Evolutionary conservation across 176 grass and related monocot genomes (phyloP).

Genomic region (Raddia distichophylla): DNA sequence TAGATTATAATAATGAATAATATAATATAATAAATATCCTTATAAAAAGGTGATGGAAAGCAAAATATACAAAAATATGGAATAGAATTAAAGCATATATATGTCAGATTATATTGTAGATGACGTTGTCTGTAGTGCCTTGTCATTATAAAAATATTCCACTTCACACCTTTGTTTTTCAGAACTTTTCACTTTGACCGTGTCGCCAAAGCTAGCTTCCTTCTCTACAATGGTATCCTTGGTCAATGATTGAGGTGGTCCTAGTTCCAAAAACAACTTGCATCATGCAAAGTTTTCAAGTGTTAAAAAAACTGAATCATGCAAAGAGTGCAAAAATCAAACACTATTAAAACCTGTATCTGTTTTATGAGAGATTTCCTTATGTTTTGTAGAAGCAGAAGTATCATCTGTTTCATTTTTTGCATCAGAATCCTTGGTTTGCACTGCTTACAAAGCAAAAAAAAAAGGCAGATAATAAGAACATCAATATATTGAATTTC

Average conservation of each 20-base stretch:
- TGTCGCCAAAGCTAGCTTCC: conserved; percentile 23
- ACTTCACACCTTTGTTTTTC: conserved; percentile 87
- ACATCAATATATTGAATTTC: conserved; percentile 7
- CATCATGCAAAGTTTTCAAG: conserved; percentile 23
- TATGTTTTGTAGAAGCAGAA: conserved; percentile 27
- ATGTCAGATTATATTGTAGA: conserved; percentile 17
- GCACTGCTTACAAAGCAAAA: conserved; percentile 31
- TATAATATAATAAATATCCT: conserved; percentile 26
- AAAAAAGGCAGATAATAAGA: conserved; percentile 34
- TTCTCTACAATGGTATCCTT: conserved; percentile 36
- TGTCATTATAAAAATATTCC: conserved; percentile 27
- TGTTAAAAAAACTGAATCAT: conserved; percentile 8
- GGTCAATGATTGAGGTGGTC: conserved; percentile 1
- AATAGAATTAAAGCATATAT: not conserved
- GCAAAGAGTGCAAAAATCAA: conserved; percentile 35
- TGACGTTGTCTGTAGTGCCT: not conserved
- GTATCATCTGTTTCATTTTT: conserved; percentile 49
- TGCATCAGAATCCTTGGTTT: conserved; percentile 47
- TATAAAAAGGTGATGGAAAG: not conserved
- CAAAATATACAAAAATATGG: not conserved
- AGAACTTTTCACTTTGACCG: conserved; percentile 59
- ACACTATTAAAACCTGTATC: conserved; percentile 50
- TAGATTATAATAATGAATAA: not conserved
- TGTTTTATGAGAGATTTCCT: conserved; percentile 38
- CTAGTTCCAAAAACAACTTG: conserved; percentile 44